These are phyloP conservation scores for Isochrysis galbana DNA, from an alignment of 78 protist genomes.

Conservation along the genomic window DNA sequence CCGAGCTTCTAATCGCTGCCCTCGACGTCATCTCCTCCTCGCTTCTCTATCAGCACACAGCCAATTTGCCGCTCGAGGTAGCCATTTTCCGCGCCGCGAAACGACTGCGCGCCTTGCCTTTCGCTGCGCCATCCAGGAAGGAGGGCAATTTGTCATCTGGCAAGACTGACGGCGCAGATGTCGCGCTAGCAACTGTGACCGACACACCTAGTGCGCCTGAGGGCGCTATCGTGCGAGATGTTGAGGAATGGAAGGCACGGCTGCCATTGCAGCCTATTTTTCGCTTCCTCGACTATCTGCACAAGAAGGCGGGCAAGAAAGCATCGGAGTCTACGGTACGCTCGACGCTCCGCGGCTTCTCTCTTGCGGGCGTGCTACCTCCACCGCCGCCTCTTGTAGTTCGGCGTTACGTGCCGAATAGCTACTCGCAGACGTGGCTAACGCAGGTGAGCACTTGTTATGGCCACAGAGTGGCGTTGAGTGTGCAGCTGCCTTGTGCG, in stretches of 20 bases:
- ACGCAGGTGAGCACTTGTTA: not conserved
- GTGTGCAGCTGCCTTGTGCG: too few relatives aligned
- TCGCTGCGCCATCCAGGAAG: too few relatives aligned
- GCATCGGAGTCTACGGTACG: too few relatives aligned
- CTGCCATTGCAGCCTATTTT: not conserved
- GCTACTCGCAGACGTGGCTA: not conserved
- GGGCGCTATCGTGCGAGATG: too few relatives aligned
- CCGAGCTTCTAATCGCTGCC: not conserved
- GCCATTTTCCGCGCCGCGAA: not conserved
- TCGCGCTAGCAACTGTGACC: too few relatives aligned
- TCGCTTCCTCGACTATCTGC: not conserved
- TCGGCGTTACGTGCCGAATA: not conserved
- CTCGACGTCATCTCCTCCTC: not conserved
- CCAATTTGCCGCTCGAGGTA: not conserved
- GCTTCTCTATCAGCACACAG: not conserved
- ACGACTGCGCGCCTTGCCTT: not conserved
- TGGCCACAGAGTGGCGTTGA: too few relatives aligned
- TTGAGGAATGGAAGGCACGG: not conserved
- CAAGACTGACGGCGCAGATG: too few relatives aligned
- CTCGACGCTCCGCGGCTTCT: not conserved
- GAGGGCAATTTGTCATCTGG: too few relatives aligned
- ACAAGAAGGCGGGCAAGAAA: not conserved
- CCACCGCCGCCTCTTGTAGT: not conserved
- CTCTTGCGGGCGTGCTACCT: constrained; percentile 7
- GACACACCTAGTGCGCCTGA: too few relatives aligned